Base-by-base conservation (phyloP, 192 early-diverging fungal genomes). In the Rhizophagus clarus region DNA sequence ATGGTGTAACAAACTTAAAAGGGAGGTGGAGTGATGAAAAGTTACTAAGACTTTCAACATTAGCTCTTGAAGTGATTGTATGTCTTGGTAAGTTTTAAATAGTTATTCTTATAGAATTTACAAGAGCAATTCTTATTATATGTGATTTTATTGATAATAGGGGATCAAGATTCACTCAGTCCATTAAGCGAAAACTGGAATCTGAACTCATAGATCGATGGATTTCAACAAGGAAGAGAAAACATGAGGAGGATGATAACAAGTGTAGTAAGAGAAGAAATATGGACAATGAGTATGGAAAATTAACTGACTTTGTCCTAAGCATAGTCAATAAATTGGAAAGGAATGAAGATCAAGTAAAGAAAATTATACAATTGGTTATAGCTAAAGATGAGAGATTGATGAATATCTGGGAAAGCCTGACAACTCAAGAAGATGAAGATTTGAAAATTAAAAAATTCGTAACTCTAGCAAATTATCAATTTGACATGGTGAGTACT, bases 401-500 rank as follows among this genome's bases (percentile, higher is more conserved):
- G 40, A 72, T 72, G 11, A 37, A 72, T 37, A 72, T 72, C 15
- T 72, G 70, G 70, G 24, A 45, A 37, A 72, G 70, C n/a, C n/a
- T 72, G 32, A 72, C 12, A 10, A 45, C 34, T 70, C 34, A 45
- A 20, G 3, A 72, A 72, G 70, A 47, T 45, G 70, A 45, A 45
- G 17, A 72, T 37, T 17, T 4, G 4, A 72, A 20, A 72, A 47
- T 72, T 37, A 72, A 72, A 45, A 45, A 72, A 42, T 72, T 72
- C 42, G 70, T 72, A 3, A 37, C 70, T 45, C 70, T 72, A 37
- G 32, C 9, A 72, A 72, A 72, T 72, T 72, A 34, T 2, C 42
- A 42, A 72, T 72, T 72, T 72, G 70, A 72, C 31, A 72, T n/a
- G 70, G 70, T 72, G 32, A 37, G 37, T 47, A 72, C 40, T 40